phyloP scores from a whole-genome alignment of 345 rosid species.

The Viola odorata region DNA sequence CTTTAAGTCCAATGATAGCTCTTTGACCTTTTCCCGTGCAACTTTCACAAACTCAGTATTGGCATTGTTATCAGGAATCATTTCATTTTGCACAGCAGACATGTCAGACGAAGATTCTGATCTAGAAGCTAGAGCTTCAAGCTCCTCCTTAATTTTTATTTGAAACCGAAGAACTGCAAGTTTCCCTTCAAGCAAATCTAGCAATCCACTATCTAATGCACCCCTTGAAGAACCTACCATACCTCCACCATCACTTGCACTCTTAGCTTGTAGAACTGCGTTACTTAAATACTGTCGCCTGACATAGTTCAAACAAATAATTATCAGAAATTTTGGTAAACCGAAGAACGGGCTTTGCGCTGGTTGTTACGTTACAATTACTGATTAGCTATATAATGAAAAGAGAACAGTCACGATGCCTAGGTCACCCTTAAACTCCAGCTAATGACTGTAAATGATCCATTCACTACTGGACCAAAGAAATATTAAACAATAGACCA shows the following conservation, averaged over 20 bases:
- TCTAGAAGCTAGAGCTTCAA: conserved; percentile 65
- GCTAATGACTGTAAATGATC: too few relatives aligned
- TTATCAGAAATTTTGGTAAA: neutral
- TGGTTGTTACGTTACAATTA: neutral
- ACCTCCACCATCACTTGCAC: conserved; percentile 63
- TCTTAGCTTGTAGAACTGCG: conserved; percentile 94
- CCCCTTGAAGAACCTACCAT: conserved; percentile 44
- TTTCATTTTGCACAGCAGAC: conserved; percentile 52
- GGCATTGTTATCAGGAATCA: conserved; percentile 33
- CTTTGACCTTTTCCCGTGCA: conserved; percentile 76
- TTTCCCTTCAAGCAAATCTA: conserved; percentile 96
- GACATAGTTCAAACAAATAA: conserved; percentile 23
- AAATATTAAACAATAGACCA: neutral
- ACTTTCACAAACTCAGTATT: conserved; percentile 43
- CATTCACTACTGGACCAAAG: neutral
- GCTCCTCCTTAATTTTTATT: conserved; percentile 76
- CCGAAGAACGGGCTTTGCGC: neutral
- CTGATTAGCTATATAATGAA: neutral
- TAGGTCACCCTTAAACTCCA: too few relatives aligned
- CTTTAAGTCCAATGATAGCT: conserved; percentile 81
- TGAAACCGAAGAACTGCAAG: conserved; percentile 87
- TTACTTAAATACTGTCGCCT: conserved; percentile 87
- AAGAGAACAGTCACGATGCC: neutral
- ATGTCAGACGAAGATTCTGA: conserved; percentile 41
- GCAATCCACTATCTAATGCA: conserved; percentile 65